A percentile compares a stretch with the other conserved stretches of the same genome.
These are phyloP conservation scores for Xylariales sp. DNA, from an alignment of 2,329 filamentous ascomycete species.

Conservation along the genomic window DNA sequence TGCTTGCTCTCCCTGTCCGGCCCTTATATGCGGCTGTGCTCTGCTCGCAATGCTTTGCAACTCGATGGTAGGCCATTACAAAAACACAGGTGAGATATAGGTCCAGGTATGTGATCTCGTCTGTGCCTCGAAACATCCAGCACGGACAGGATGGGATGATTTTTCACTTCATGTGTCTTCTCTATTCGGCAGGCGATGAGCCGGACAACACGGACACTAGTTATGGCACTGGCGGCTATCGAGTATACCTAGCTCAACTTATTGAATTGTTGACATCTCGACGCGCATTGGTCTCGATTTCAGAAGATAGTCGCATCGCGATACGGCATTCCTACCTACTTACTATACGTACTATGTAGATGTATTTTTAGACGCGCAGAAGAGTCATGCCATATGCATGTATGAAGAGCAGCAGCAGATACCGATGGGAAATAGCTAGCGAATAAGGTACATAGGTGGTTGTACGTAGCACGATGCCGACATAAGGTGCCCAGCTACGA, in stretches of 20 bases:
- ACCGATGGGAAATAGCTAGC: conserved; percentile 1
- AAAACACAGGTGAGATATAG: background rate
- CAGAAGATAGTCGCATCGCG: background rate
- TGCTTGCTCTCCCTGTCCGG: background rate
- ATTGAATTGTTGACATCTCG: conserved; percentile 8
- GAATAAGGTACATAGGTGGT: background rate
- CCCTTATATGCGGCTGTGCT: conserved; percentile 2
- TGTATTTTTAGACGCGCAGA: conserved; percentile 1
- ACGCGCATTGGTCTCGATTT: background rate
- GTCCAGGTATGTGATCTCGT: conserved; percentile 2
- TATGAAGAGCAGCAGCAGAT: too few species aligned
- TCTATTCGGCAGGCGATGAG: conserved; percentile 13
- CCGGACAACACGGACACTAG: conserved; percentile 39
- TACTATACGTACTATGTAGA: background rate
- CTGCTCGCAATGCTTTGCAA: background rate
- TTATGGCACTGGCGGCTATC: conserved; percentile 21
- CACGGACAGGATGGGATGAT: background rate
- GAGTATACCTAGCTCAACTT: conserved; percentile 24
- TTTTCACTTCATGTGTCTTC: background rate
- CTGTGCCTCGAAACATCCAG: background rate
- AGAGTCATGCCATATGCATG: background rate
- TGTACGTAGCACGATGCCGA: too few species aligned
- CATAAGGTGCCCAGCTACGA: too few species aligned
- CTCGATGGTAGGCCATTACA: background rate
- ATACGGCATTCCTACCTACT: background rate